Base-by-base conservation (phyloP, 2,329 filamentous ascomycete genomes). In the Rhexocercosporidium sp. region DNA sequence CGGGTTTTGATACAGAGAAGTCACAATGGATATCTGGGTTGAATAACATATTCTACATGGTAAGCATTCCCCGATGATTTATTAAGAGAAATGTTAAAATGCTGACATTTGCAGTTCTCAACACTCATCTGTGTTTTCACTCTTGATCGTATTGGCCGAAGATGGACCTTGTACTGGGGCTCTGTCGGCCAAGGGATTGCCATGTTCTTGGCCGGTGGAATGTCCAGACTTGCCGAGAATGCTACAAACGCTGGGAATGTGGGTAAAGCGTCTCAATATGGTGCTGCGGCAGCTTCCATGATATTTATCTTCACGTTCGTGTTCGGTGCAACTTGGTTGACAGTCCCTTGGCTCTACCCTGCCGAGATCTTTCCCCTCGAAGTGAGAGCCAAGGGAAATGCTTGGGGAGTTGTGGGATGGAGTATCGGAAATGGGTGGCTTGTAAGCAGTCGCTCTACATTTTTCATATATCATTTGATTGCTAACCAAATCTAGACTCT, bases 401-500 rank as follows among this genome's bases (percentile, higher is more conserved):
- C 91, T 0, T 93, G 88, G 85, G 90, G 91, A 22, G 90, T 93
- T 0, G 85, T 92, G 0, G 91, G 91, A 0, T 94, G 91, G 91
- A 87, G 84, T 16, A 92, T 93, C 60, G 91, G 91, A 0, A 92
- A 92, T 70, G 90, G 90, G 18, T 91, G 88, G 88, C 77, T 85
- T 70, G 80, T 82, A 68, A 74, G 79, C 75, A 14, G 39, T 56
- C 68, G 25, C 62, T 11, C 3, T 27, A 8, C 20, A 20, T 20
- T 16, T 31, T 8, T 16, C 0, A 29, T 11, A 11, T 11, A 16
- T 25, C 6, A 37, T 20, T 16, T 41, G 18, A 20, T n/a, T 7
- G 31, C 74, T 75, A 65, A 65, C 72, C 14, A 69, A 72, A 57
- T 75, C 66, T 81, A 77, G 68, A 75, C 72, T 16, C 74, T 78